Percentiles rank a stretch among this genome's conserved stretches.
These are phyloP conservation scores for Cenchrus americanus DNA, from an alignment of 176 grass and related monocot species.

Conservation along the genomic window DNA sequence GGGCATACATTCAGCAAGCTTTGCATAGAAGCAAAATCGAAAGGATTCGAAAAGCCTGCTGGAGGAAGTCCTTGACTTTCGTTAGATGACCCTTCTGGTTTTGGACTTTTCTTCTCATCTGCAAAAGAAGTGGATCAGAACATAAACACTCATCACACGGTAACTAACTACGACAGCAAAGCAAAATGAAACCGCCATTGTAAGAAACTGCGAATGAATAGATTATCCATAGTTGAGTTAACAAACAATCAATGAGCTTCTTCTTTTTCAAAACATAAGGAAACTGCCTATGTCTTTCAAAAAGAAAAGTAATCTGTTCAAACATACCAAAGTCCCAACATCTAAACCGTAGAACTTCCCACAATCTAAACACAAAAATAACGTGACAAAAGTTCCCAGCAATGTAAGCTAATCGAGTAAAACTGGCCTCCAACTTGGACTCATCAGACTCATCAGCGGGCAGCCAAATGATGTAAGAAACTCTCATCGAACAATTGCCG, in stretches of 20 bases:
- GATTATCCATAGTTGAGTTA: no score
- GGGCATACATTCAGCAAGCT: conserved; percentile 75
- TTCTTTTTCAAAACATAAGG: background rate
- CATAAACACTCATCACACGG: conserved; percentile 11
- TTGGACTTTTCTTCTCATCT: conserved; percentile 64
- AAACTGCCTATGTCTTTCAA: background rate
- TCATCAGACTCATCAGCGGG: background rate
- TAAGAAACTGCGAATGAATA: background rate
- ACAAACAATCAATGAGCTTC: background rate
- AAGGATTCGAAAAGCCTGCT: conserved; percentile 55
- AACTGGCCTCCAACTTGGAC: background rate
- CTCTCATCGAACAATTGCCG: background rate
- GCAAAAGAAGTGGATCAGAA: conserved; percentile 26
- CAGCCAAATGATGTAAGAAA: background rate
- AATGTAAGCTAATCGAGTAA: background rate
- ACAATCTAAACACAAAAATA: background rate
- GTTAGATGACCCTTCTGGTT: conserved; percentile 68
- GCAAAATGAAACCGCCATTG: background rate
- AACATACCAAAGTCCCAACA: background rate
- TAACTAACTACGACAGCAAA: conserved; percentile 6
- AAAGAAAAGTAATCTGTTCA: background rate
- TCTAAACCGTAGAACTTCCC: background rate
- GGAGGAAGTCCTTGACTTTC: conserved; percentile 46
- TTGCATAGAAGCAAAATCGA: conserved; percentile 82
- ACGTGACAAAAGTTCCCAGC: background rate